Conservation (phyloP, 2,329 filamentous ascomycete species). For the Aspergillus sp. region DNA sequence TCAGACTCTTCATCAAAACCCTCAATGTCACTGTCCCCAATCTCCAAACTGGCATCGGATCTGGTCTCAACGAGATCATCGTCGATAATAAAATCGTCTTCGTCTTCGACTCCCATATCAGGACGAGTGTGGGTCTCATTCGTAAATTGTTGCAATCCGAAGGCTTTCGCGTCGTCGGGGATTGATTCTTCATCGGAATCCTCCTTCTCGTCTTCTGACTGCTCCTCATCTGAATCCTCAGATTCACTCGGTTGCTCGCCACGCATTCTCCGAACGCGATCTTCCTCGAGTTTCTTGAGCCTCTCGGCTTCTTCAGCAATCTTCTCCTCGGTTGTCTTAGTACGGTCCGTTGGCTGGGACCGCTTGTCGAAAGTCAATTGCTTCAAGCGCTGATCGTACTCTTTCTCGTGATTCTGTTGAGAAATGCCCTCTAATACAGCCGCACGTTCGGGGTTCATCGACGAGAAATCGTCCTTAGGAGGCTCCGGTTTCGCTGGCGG, state of each 20-base stretch:
- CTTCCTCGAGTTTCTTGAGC: conserved; percentile 74
- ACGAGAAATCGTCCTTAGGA: conserved; percentile 37
- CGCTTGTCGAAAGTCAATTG: conserved; percentile 78
- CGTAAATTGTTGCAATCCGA: conserved; percentile 52
- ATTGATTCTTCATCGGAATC: conserved; percentile 43
- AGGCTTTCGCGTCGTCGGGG: conserved; percentile 53
- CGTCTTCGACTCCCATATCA: conserved; percentile 71
- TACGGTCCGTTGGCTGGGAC: conserved; percentile 77
- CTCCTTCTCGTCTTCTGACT: conserved; percentile 32
- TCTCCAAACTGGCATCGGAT: conserved; percentile 47
- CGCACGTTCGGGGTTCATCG: conserved; percentile 58
- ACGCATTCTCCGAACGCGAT: conserved; percentile 76
- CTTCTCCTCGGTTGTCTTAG: conserved; percentile 85
- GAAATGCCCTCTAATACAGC: conserved; percentile 55
- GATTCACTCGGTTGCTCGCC: conserved; percentile 67
- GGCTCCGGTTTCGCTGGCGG: conserved; percentile 46
- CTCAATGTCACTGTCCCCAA: conserved; percentile 41
- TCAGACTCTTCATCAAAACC: conserved; percentile 50
- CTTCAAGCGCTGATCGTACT: conserved; percentile 79
- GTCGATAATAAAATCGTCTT: conserved; percentile 89
- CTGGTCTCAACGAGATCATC: conserved; percentile 80
- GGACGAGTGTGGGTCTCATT: conserved; percentile 29
- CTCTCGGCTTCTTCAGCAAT: conserved; percentile 68
- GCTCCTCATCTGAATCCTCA: conserved; percentile 50
- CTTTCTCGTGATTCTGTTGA: conserved; percentile 65